A percentile compares a stretch with the other conserved stretches of the same genome.
Evolutionary conservation across 352 stramenopile species (phyloP).

Genomic region (Phytophthora quininea): DNA sequence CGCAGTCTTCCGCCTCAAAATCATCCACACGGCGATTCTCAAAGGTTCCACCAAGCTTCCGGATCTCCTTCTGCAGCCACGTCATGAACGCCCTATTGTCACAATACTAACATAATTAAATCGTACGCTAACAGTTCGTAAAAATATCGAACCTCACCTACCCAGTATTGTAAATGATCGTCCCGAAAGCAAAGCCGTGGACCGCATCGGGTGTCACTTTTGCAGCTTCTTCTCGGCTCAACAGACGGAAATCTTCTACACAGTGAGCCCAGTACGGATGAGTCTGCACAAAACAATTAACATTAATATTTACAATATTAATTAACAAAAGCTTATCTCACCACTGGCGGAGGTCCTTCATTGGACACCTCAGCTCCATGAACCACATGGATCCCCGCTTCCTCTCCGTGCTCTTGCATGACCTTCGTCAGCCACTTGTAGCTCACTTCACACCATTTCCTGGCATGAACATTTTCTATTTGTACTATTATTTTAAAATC

Average conservation of each 20-base stretch:
- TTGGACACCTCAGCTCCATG: constrained; percentile 52
- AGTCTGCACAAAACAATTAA: constrained; percentile 15
- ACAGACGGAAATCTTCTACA: constrained; percentile 58
- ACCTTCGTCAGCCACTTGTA: constrained; percentile 64
- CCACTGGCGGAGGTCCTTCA: constrained; percentile 37
- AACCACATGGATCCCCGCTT: constrained; percentile 60
- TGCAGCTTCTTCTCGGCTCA: constrained; percentile 45
- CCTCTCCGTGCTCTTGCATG: constrained; percentile 41
- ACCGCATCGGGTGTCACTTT: constrained; percentile 43
- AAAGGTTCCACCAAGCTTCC: constrained; percentile 49
- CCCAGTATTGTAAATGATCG: constrained; percentile 70
- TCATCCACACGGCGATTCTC: constrained; percentile 44
- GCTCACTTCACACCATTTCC: constrained; percentile 69
- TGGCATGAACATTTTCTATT: constrained; percentile 15
- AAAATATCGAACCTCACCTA: constrained; percentile 29
- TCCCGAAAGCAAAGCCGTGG: constrained; percentile 60
- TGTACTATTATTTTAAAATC: not conserved
- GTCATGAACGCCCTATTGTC: constrained; percentile 52
- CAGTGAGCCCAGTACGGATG: constrained; percentile 76
- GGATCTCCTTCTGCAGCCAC: constrained; percentile 54
- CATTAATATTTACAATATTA: not conserved
- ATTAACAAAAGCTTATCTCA: constrained; percentile 16
- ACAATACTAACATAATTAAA: constrained; percentile 1
- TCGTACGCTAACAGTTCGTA: not conserved
- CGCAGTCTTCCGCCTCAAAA: constrained; percentile 46